Evolutionary conservation across 495 filamentous ascomycete genomes (phyloP), one percentile per base, ranked within the genome.

Genomic region (Aspergillus leporis): DNA sequence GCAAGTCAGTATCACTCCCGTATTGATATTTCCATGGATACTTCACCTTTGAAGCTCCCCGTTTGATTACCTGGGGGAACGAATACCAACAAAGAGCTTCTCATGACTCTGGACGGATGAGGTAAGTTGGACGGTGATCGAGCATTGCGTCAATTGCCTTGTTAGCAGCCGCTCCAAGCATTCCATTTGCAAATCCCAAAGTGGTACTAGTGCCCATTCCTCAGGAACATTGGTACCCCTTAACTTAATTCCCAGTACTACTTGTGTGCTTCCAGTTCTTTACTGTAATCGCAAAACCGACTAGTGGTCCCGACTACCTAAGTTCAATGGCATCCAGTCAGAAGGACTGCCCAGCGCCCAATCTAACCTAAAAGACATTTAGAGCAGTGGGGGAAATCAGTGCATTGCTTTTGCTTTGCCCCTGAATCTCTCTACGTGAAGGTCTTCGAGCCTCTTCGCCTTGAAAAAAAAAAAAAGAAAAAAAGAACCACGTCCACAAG

Each of bases 361-460:
- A 31, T 10, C 51, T 53, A 53, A 53, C 51, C 51, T 53, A 53
- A 53, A 47, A 34, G 30, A 18, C 51, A 21, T 13, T 41, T 53
- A 53, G 51, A 53, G 31, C 51, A 61, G 68, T 68, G 68, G 66
- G 53, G 38, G 51, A 9, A 18, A 22, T 48, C 18, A 34, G 51
- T 62, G 53, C 55, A 41, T 55, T 46, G 50, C 30, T 40, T 28
- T 52, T 36, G 45, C 57, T 55, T 70, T 70, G 68, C 68, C 68
- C 68, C 68, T 70, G 68, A 70, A 66, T 70, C 51, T 28, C 49
- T 23, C 3, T 3, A n/a, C n/a, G 36, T 13, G 16, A 40, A n/a
- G 13, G 21, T 36, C 45, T 16, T 30, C 21, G 34, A 55, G 53
- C 47, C 36, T 21, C 31, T 30, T 46, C 40, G 51, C 32, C 18